Base-by-base conservation (phyloP, 202 grass and related monocot genomes). In the Zoysia matrella region DNA sequence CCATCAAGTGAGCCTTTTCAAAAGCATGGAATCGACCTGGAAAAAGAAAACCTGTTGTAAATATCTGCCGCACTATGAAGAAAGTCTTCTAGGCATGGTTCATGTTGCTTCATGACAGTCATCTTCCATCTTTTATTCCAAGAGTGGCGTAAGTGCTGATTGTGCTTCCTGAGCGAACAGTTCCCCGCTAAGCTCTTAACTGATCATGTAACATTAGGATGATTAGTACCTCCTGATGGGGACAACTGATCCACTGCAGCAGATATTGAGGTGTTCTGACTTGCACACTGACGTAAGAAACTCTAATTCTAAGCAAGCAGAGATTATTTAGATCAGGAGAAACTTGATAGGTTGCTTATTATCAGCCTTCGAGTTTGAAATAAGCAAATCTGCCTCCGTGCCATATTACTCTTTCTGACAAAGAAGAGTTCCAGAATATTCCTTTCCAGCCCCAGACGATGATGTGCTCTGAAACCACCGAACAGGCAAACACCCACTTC, bases 11-110 rank as follows among this genome's bases (percentile, higher is more conserved):
- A 72, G 95, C 79, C 73, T 95, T 98, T 74, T 91, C 95, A 85
- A 98, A 98, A 30, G 95, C 95, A 36, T 98, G 95, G 77, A 93
- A 98, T 10, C 90, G 90, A 69, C 95, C 95, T 98, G 74, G 67
- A 52, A 90, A 82, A 79, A 39, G 11, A 86, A 45, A 71, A 60
- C 5, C 43, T 16, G 7, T 15, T 64, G 44, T 49, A 40, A 48
- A 48, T 3, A 82, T 65, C 9, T 8, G 53, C 18, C 47, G 50
- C 42, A 47, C 8, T 41, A 53, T n/a, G 36, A 43, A 52, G 8
- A 3, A 80, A 61, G 49, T 55, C 15, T 82, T 69, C 16, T 73
- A 22, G 47, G 8, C 10, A 78, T 54, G 55, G 10, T 12, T 79
- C 69, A 7, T 67, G 39, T 62, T 78, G 8, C 15, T 75, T 63